These are phyloP conservation scores for Halophytophthora polymorphica DNA, from an alignment of 352 stramenopile genomes.

Conservation along the genomic window DNA sequence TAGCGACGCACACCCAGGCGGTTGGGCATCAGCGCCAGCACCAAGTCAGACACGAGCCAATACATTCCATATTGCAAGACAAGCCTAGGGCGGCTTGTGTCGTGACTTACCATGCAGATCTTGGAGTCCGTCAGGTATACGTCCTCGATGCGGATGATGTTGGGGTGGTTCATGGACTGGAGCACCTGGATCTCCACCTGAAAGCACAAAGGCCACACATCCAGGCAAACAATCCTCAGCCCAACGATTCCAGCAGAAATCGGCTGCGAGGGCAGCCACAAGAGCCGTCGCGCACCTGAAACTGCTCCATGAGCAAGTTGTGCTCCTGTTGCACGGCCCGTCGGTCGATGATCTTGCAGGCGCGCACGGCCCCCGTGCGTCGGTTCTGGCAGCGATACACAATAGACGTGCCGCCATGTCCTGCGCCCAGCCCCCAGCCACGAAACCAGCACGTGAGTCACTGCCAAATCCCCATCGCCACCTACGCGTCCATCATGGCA, in stretches of 20 bases:
- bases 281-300: constrained; percentile 52
- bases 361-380: constrained; percentile 44
- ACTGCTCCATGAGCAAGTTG: constrained; percentile 85
- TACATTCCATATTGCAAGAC: background rate
- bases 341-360: constrained; percentile 89
- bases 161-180: constrained; percentile 85
- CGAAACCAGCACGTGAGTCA: background rate
- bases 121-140: constrained; percentile 83
- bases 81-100: background rate
- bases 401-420: constrained; percentile 79
- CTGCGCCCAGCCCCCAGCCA: constrained; percentile 25
- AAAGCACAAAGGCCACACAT: background rate
- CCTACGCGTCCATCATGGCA: background rate
- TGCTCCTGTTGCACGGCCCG: constrained; percentile 63
- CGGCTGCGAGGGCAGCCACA: background rate
- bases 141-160: constrained; percentile 89
- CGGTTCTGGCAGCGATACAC: constrained; percentile 81
- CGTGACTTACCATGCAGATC: constrained; percentile 73
- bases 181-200: constrained; percentile 89
- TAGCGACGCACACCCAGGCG: constrained; percentile 12
- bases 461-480: background rate
- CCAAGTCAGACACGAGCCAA: constrained; percentile 4
- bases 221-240: constrained; percentile 1
- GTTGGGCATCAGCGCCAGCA: no score
- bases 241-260: background rate